Evolutionary conservation across 1,284 basidiomycete genomes (phyloP), one percentile per base, ranked within the genome.

Genomic region (Hemileia vastatrix): DNA sequence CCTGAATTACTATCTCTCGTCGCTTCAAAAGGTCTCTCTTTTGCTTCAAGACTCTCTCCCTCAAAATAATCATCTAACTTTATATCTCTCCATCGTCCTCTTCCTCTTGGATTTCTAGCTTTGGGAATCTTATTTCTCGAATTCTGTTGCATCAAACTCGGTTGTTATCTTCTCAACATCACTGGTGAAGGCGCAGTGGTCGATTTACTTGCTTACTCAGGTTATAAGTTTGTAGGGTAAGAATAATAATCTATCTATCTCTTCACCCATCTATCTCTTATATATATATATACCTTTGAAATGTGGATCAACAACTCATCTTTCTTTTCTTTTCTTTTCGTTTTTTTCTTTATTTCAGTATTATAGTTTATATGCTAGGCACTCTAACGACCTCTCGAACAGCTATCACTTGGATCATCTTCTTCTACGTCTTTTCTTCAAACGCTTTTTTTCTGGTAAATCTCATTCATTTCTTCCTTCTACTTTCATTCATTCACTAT

Each of bases 161-260:
- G 91, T 0, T 93, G 89, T 72, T 96, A 96, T 75, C 79, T 95
- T 55, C 82, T 94, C 58, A 89, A 89, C 68, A 88, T 95, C 13
- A 83, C 85, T 60, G 85, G 85, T 8, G 81, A 85, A 8, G 83
- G 83, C 23, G 84, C 85, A 65, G 82, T 86, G n/a, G 52, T 80
- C 36, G 82, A 83, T 66, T 70, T 83, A 61, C 75, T 82, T 13
- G 79, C 80, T 4, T 98, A 96, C 74, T 87, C 86, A 3, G 94
- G 95, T 0, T 98, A 98, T 80, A 98, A 98, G 76, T 98, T 98
- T 72, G 90, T 97, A 50, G 91, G 90, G 88, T 90, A 67, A 63
- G 77, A 19, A 11, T 18, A 11, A 19, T 49, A 43, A 43, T n/a
- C 40, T 8, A 43, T n/a, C 40, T 8, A 43, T n/a, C 8, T n/a